Percentiles rank a stretch among this genome's conserved stretches.
phyloP scores from a whole-genome alignment of 148 eudicot genomes.

The Mesembryanthemum crystallinum region DNA sequence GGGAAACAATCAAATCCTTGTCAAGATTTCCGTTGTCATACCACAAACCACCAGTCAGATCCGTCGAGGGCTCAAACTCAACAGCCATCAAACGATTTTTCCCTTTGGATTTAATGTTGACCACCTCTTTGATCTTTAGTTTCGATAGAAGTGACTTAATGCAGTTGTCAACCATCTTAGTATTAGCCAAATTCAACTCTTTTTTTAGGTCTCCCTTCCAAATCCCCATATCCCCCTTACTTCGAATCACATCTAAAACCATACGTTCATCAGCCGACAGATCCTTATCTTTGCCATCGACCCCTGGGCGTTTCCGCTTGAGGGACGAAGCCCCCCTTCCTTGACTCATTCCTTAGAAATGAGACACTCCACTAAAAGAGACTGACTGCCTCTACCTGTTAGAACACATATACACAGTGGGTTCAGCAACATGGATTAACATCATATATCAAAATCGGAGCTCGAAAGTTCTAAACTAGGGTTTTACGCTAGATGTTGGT shows the following conservation, averaged over 20 bases:
- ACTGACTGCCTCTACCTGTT: not conserved
- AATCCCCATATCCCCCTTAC: slow-evolving; percentile 57
- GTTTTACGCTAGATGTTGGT: no score
- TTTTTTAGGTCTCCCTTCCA: slow-evolving; percentile 44
- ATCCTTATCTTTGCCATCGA: no score
- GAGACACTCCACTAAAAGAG: not conserved
- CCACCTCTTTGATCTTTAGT: slow-evolving; percentile 57
- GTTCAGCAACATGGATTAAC: not conserved
- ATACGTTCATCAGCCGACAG: slow-evolving; percentile 29
- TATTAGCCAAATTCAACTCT: slow-evolving; percentile 28
- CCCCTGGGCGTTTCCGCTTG: slow-evolving; percentile 36
- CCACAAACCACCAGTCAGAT: slow-evolving; percentile 76
- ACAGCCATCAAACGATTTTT: slow-evolving; percentile 55
- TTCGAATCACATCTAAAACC: slow-evolving; percentile 40
- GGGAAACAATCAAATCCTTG: slow-evolving; percentile 26
- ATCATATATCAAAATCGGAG: no score
- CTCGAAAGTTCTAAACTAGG: no score
- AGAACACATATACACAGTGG: not conserved
- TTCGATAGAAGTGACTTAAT: slow-evolving; percentile 40
- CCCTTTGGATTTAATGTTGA: slow-evolving; percentile 46
- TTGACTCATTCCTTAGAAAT: slow-evolving; percentile 20
- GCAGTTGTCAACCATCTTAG: slow-evolving; percentile 30
- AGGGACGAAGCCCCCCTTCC: slow-evolving; percentile 8
- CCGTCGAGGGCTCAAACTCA: slow-evolving; percentile 68
- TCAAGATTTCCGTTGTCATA: slow-evolving; percentile 62